These are phyloP conservation scores for Pleurotus pulmonarius DNA, from an alignment of 768 basidiomycete genomes.

Conservation along the genomic window DNA sequence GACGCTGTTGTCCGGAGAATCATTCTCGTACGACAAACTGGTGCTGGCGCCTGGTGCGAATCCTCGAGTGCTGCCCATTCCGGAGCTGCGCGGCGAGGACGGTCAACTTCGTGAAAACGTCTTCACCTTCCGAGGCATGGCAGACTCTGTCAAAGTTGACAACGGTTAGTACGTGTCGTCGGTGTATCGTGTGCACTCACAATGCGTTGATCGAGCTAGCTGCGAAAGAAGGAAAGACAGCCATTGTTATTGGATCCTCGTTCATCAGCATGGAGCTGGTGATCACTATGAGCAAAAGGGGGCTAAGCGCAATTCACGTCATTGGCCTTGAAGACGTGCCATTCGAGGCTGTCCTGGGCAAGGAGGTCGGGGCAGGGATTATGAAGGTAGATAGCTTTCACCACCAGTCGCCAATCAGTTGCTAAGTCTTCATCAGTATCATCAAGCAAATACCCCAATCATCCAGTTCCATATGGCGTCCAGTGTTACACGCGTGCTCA, in stretches of 20 bases:
- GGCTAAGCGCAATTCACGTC: conserved; percentile 78
- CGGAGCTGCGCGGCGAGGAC: conserved; percentile 22
- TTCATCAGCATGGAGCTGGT: conserved; percentile 96
- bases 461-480: conserved; percentile 81
- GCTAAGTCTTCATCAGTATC: conserved; percentile 43
- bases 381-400: conserved; percentile 50
- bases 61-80: conserved; percentile 71
- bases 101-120: conserved; percentile 76
- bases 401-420: background rate
- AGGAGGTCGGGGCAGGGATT: conserved; percentile 72
- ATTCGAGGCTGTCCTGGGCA: conserved; percentile 78
- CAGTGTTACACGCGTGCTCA: conserved; percentile 63
- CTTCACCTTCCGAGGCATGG: conserved; percentile 65
- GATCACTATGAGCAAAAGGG: conserved; percentile 64
- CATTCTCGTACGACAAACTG: conserved; percentile 67
- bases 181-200: background rate
- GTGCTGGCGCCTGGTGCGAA: conserved; percentile 76
- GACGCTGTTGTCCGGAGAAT: conserved; percentile 51
- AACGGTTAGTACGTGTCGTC: conserved; percentile 39
- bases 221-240: conserved; percentile 66
- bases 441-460: conserved; percentile 52
- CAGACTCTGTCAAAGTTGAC: conserved; percentile 70
- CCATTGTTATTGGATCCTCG: conserved; percentile 83
- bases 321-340: conserved; percentile 82
- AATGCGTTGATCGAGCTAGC: conserved; percentile 28